Conservation (phyloP, 108 stramenopile genomes). For the Skeletonema potamos region DNA sequence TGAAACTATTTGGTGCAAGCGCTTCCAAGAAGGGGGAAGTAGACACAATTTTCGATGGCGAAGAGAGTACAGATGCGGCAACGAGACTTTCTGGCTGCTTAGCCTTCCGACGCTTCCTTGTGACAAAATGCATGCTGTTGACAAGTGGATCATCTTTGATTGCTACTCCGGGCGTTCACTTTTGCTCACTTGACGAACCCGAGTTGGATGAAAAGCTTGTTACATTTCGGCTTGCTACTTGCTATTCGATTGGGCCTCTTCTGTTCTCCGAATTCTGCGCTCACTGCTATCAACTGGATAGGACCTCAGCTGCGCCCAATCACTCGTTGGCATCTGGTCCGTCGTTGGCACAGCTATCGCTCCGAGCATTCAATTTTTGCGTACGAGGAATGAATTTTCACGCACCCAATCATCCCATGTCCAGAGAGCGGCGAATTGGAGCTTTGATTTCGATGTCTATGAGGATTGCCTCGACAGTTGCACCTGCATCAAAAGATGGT, state of each 20-base stretch:
- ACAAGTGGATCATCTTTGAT: conserved; percentile 8
- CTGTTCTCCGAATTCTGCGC: conserved; percentile 40
- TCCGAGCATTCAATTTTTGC: conserved; percentile 32
- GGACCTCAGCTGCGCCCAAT: conserved; percentile 24
- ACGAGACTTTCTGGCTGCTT: conserved; percentile 18
- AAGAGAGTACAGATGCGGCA: background rate
- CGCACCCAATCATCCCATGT: conserved; percentile 12
- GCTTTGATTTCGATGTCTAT: conserved; percentile 15
- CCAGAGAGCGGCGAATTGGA: conserved; percentile 26
- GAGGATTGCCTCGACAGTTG: conserved; percentile 2
- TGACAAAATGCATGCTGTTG: conserved; percentile 29
- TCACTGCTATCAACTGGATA: conserved; percentile 32
- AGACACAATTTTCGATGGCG: background rate
- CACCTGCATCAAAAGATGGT: conserved; percentile 33
- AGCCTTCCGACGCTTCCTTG: conserved; percentile 31
- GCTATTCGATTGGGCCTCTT: conserved; percentile 26
- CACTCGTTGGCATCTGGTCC: conserved; percentile 4
- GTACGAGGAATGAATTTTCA: conserved; percentile 26
- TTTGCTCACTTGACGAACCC: conserved; percentile 11
- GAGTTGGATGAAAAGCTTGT: conserved; percentile 2
- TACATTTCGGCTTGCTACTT: conserved; percentile 18
- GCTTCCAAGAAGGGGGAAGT: conserved; percentile 6
- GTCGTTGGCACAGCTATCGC: conserved; percentile 32
- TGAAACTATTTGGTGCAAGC: conserved; percentile 19
- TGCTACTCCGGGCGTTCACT: conserved; percentile 19